A percentile compares a stretch with the other conserved stretches of the same genome.
These are phyloP conservation scores for Leccinum pachyderme DNA, from an alignment of 1,284 basidiomycete species.

Conservation along the genomic window DNA sequence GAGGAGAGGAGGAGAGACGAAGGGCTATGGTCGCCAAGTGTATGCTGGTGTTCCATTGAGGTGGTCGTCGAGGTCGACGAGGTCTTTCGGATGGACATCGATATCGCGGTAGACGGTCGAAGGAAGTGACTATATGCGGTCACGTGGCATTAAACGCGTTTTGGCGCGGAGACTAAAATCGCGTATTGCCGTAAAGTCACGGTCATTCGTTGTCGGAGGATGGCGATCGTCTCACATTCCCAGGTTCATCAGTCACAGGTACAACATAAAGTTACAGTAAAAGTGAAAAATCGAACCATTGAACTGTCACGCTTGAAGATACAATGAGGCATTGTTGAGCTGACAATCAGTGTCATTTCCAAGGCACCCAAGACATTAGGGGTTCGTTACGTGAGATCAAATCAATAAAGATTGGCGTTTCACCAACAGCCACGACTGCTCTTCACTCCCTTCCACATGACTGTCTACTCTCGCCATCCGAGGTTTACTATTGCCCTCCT, in stretches of 20 bases:
- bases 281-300: too few relatives aligned
- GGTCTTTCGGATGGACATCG: constrained; percentile 29
- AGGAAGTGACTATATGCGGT: constrained; percentile 25
- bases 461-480: constrained; percentile 31
- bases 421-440: constrained; percentile 12
- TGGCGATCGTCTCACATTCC: too few relatives aligned
- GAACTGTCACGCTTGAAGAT: too few relatives aligned
- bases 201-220: too few relatives aligned
- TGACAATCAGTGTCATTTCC: too few relatives aligned
- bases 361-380: too few relatives aligned
- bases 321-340: too few relatives aligned
- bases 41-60: background rate
- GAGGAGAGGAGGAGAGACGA: constrained; percentile 21
- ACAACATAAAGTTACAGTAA: too few relatives aligned
- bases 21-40: background rate
- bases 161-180: constrained; percentile 34
- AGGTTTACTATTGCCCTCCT: constrained; percentile 32
- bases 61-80: constrained; percentile 16
- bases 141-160: constrained; percentile 38
- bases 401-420: too few relatives aligned
- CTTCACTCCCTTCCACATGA: constrained; percentile 16
- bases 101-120: constrained; percentile 22
- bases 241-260: too few relatives aligned
- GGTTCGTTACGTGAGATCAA: too few relatives aligned
- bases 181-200: constrained; percentile 20